Evolutionary conservation across 768 basidiomycete genomes (phyloP).

Genomic region (Termitomyces sp.): DNA sequence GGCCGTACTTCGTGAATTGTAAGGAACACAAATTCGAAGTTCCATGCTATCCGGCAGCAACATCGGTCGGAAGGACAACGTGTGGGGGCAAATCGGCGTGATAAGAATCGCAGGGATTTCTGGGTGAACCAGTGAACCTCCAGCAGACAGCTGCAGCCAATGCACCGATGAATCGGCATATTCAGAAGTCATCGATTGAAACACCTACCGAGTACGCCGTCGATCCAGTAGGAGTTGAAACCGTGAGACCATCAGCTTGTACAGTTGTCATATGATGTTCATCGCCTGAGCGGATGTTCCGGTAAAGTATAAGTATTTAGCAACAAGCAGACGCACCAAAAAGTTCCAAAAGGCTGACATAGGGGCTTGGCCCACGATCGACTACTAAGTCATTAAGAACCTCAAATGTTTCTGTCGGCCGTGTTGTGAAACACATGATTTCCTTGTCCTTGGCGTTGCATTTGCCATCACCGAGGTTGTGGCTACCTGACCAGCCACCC

Average conservation of each 20-base stretch:
- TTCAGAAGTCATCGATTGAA: neutral
- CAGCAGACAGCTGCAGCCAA: slow-evolving; percentile 73
- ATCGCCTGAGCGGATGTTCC: slow-evolving; percentile 58
- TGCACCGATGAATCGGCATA: slow-evolving; percentile 4
- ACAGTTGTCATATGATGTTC: slow-evolving; percentile 99
- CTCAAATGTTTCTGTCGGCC: slow-evolving; percentile 95
- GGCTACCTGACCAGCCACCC: slow-evolving; percentile 57
- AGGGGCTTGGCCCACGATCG: slow-evolving; percentile 96
- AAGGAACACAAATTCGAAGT: slow-evolving; percentile 96
- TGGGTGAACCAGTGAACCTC: slow-evolving; percentile 95
- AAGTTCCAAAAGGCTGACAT: slow-evolving; percentile 91
- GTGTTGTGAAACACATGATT: slow-evolving; percentile 96
- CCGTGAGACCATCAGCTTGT: slow-evolving; percentile 93
- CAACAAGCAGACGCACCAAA: slow-evolving; percentile 65
- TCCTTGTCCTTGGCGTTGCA: slow-evolving; percentile 80
- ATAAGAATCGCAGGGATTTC: slow-evolving; percentile 96
- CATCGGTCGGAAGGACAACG: slow-evolving; percentile 98
- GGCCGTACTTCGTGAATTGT: slow-evolving; percentile 95
- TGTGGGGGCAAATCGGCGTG: slow-evolving; percentile 98
- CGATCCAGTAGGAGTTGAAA: slow-evolving; percentile 96
- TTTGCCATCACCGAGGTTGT: slow-evolving; percentile 39
- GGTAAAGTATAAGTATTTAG: neutral
- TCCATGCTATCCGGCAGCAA: slow-evolving; percentile 98
- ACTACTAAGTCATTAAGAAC: slow-evolving; percentile 96
- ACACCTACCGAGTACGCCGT: slow-evolving; percentile 90